Evolutionary conservation across 768 basidiomycete genomes (phyloP).

Genomic region (Tricholoma flavovirens): DNA sequence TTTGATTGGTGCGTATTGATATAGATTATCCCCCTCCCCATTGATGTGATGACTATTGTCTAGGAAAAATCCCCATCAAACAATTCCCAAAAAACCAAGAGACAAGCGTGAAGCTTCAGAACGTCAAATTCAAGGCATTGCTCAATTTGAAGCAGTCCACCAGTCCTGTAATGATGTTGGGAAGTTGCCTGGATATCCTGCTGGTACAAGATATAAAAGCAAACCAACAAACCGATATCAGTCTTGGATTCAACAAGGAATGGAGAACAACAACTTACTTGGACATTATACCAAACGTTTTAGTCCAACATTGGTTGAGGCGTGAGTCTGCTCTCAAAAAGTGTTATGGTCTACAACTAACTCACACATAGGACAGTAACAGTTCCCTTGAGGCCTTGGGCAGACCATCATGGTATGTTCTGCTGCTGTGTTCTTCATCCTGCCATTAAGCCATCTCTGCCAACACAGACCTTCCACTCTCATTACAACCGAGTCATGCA

Average conservation of each 20-base stretch:
- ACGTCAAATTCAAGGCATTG: constrained; percentile 39
- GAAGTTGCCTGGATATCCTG: constrained; percentile 40
- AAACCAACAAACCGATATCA: constrained; percentile 45
- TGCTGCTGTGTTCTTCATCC: background rate
- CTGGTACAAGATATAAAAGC: constrained; percentile 35
- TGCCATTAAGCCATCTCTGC: background rate
- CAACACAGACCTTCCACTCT: constrained; percentile 36
- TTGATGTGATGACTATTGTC: background rate
- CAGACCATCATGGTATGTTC: constrained; percentile 45
- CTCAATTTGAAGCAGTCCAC: constrained; percentile 35
- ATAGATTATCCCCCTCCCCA: background rate
- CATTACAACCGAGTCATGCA: constrained; percentile 31
- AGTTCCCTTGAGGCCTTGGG: constrained; percentile 46
- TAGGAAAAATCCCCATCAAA: constrained; percentile 55
- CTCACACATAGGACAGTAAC: constrained; percentile 37
- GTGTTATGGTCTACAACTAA: background rate
- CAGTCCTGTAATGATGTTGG: constrained; percentile 5
- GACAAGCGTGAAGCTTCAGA: constrained; percentile 28
- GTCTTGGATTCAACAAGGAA: constrained; percentile 23
- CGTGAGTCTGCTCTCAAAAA: constrained; percentile 27
- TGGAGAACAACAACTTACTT: constrained; percentile 31
- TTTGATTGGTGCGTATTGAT: constrained; percentile 58
- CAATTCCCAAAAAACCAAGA: constrained; percentile 26
- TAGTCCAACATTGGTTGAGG: constrained; percentile 39
- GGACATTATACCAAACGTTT: constrained; percentile 55